Base-by-base conservation (phyloP, 2,329 filamentous ascomycete species). In the Hymenoscyphus fraxineus region DNA sequence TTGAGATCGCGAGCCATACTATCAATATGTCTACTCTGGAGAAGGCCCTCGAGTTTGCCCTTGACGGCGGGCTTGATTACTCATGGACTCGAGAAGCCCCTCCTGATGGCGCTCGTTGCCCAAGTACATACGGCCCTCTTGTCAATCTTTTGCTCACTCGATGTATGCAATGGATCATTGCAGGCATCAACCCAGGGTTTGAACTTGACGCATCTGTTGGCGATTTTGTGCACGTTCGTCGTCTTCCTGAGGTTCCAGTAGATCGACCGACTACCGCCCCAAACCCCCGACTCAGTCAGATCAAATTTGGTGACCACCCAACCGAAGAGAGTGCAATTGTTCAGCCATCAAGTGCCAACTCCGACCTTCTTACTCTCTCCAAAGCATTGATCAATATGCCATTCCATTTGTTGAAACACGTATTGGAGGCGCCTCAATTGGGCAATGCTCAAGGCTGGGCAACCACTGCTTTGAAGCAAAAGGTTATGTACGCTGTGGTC, bases 341-440 rank as follows among this genome's bases (percentile, higher is more conserved):
- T 59, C 78, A 67, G 64, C 60, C 67, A 10, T 65, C 70, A 12
- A 69, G 70, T 15, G 71, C 72, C 27, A 73, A 75, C 40, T 71
- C 75, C 22, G 73, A 74, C 58, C 71, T 73, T 19, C 67, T 80
- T 38, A 76, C 83, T 0, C 77, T 93, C 5, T 92, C 90, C 0
- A 86, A 84, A 35, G 79, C 91, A 27, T 78, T 93, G 1, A 77
- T 92, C 61, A 91, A 90, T 51, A 77, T 93, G 6, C 90, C 90
- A 0, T 90, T 90, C 69, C 79, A 83, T 15, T 78, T 88, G 35
- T 79, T 93, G 31, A 88, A 89, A 75, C 81, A 82, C 65, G 77
- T 91, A 1, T 79, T 93, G 40, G 88, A 90, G 70, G 85, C 86
- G 60, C 80, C 79, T 13, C 80, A 80, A 32, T 80, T 87, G 9